Evolutionary conservation across 106 monocot species (phyloP).

Genomic region (Allium fistulosum): DNA sequence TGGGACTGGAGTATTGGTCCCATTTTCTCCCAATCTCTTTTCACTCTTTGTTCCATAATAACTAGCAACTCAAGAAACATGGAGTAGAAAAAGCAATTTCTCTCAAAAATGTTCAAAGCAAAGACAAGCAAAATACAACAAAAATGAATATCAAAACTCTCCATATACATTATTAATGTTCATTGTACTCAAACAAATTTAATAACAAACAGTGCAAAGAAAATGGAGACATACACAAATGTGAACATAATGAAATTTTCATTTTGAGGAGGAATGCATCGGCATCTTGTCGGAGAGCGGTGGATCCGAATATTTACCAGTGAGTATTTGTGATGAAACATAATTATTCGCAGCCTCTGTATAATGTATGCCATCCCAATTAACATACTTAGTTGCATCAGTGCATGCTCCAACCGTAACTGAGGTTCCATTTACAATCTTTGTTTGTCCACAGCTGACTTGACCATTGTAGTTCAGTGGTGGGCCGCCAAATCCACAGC

Average conservation of each 20-base stretch:
- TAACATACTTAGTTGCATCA: slow-evolving; percentile 49
- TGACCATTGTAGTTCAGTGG: slow-evolving; percentile 66
- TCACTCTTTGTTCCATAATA: too few species aligned
- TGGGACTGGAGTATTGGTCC: too few species aligned
- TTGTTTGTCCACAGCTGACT: slow-evolving; percentile 68
- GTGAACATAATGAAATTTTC: background rate
- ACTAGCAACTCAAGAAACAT: too few species aligned
- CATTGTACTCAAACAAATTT: too few species aligned
- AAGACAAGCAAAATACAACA: too few species aligned
- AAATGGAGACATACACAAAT: too few species aligned
- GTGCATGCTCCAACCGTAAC: slow-evolving; percentile 63
- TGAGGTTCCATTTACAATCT: slow-evolving; percentile 44
- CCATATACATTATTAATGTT: too few species aligned
- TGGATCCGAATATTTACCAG: slow-evolving; percentile 82
- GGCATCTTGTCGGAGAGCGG: slow-evolving; percentile 72
- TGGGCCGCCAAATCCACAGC: slow-evolving; percentile 80
- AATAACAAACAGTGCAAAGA: too few species aligned
- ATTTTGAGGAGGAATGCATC: slow-evolving; percentile 38
- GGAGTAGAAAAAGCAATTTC: too few species aligned
- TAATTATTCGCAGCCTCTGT: slow-evolving; percentile 81
- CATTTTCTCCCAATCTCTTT: too few species aligned
- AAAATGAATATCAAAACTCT: too few species aligned
- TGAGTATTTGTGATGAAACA: slow-evolving; percentile 74
- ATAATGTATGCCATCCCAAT: slow-evolving; percentile 96
- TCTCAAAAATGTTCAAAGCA: too few species aligned